Evolutionary conservation across 805 yeast species (phyloP).

Genomic region (Candida andamanensis): DNA sequence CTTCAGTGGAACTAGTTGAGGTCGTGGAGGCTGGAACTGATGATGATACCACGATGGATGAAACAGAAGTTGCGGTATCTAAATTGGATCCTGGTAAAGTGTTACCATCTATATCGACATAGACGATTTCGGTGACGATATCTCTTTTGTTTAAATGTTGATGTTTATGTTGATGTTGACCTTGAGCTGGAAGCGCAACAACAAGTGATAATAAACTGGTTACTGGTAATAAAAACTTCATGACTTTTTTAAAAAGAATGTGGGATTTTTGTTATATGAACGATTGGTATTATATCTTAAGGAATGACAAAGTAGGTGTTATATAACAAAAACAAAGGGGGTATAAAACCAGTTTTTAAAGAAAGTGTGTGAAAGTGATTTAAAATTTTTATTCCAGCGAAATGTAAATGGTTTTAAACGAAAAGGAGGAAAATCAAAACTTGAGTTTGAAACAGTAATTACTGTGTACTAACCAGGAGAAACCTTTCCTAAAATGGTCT

Average conservation of each 20-base stretch:
- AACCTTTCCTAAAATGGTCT: no score
- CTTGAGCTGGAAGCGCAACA: constrained; percentile 29
- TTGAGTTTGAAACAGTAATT: neutral
- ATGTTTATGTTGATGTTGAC: constrained; percentile 29
- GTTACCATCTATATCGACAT: constrained; percentile 28
- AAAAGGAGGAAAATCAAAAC: neutral
- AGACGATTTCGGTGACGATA: constrained; percentile 34
- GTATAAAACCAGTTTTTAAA: neutral
- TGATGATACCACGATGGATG: constrained; percentile 7
- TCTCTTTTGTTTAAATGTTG: constrained; percentile 29
- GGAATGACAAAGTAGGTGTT: constrained; percentile 6
- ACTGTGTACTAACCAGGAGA: no score
- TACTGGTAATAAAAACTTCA: constrained; percentile 22
- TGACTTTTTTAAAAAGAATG: constrained; percentile 7
- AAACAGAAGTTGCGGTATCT: constrained; percentile 10
- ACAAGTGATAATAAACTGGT: constrained; percentile 23
- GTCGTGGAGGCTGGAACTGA: constrained; percentile 6
- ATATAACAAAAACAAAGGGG: constrained; percentile 1
- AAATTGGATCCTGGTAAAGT: constrained; percentile 29
- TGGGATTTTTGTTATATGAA: neutral
- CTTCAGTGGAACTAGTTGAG: constrained; percentile 8
- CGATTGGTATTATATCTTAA: constrained; percentile 2
- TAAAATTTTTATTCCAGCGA: neutral
- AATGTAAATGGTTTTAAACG: neutral
- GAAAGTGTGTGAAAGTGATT: neutral